phyloP scores from a whole-genome alignment of 345 rosid species.

The Draba incana region DNA sequence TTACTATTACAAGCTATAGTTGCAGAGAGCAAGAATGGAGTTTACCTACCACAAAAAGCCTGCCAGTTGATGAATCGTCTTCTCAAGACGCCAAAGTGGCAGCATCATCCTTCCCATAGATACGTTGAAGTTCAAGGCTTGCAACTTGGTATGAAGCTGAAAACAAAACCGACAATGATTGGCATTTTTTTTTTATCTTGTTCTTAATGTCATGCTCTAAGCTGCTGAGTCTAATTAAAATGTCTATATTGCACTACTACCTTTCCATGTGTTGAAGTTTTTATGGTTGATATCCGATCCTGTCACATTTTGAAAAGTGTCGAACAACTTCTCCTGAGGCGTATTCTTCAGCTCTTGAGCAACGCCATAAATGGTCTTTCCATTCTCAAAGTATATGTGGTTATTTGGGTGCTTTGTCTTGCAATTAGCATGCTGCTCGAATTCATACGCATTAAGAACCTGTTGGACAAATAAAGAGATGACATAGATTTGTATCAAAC shows the following conservation, averaged over 20 bases:
- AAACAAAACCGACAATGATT: slow-evolving; percentile 27
- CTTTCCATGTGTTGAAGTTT: slow-evolving; percentile 90
- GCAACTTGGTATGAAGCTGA: slow-evolving; percentile 87
- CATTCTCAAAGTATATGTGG: slow-evolving; percentile 91
- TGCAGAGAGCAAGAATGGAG: slow-evolving; percentile 19
- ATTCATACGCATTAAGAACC: slow-evolving; percentile 89
- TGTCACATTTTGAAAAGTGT: slow-evolving; percentile 72
- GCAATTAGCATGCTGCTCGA: slow-evolving; percentile 89
- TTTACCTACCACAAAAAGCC: slow-evolving; percentile 24
- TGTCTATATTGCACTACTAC: slow-evolving; percentile 42
- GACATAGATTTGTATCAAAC: slow-evolving; percentile 13
- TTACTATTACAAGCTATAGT: slow-evolving; percentile 16
- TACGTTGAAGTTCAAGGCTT: slow-evolving; percentile 84
- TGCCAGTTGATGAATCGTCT: slow-evolving; percentile 27
- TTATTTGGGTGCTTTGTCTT: slow-evolving; percentile 96
- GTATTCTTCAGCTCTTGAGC: slow-evolving; percentile 88
- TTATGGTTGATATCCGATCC: slow-evolving; percentile 85
- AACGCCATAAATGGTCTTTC: slow-evolving; percentile 89
- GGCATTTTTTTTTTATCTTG: slow-evolving; percentile 22
- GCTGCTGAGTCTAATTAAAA: not conserved
- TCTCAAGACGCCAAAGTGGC: slow-evolving; percentile 40
- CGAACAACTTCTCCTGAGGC: slow-evolving; percentile 74
- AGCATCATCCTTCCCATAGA: slow-evolving; percentile 74
- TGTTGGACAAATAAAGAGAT: slow-evolving; percentile 38
- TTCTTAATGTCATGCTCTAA: slow-evolving; percentile 23